Conservation (phyloP, 106 monocot genomes). For the Chionographis japonica region DNA sequence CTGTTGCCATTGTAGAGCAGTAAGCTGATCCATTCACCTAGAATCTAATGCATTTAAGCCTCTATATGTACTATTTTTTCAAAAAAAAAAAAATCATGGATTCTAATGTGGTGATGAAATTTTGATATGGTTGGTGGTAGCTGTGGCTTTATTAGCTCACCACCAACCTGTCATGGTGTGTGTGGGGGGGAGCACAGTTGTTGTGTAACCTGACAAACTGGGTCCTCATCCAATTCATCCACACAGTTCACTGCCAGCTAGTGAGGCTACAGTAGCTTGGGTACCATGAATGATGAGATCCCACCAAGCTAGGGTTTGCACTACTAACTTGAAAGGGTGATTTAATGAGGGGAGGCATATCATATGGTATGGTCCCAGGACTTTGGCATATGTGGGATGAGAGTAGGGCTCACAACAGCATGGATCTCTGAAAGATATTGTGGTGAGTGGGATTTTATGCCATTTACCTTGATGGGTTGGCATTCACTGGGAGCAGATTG, state of each 20-base stretch:
- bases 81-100: background rate
- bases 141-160: slow-evolving; percentile 18
- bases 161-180: background rate
- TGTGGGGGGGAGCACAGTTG: too few species aligned
- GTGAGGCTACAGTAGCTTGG: too few species aligned
- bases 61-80: background rate
- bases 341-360: background rate
- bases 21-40: too few species aligned
- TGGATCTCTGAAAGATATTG: too few species aligned
- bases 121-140: slow-evolving; percentile 10
- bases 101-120: slow-evolving; percentile 5
- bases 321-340: background rate
- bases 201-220: too few species aligned
- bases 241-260: too few species aligned
- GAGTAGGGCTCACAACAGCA: background rate
- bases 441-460: too few species aligned
- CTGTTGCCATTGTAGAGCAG: too few species aligned
- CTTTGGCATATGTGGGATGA: background rate
- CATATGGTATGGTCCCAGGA: background rate
- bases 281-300: too few species aligned
- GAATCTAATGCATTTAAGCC: too few species aligned
- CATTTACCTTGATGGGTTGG: slow-evolving; percentile 3
- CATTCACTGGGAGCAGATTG: background rate
- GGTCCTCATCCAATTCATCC: too few species aligned
- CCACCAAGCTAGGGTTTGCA: too few species aligned